phyloP scores from a whole-genome alignment of 345 rosid species.

The Arabis hirsuta region DNA sequence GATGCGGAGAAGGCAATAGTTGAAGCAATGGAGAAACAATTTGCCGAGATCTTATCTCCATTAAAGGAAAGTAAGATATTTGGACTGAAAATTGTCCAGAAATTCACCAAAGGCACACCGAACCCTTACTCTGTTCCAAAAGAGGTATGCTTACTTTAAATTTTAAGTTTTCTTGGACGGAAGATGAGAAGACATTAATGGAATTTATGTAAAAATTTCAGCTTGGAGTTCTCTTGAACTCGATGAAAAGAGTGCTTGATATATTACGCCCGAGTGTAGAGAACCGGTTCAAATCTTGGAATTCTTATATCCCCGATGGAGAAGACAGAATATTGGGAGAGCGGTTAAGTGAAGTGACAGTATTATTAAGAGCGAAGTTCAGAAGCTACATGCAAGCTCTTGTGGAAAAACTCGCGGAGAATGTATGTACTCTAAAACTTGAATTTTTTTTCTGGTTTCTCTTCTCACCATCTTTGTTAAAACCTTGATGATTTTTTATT shows the following conservation, averaged over 20 bases:
- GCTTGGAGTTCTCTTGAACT: constrained; percentile 90
- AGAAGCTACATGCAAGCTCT: constrained; percentile 82
- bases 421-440: constrained; percentile 56
- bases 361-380: constrained; percentile 84
- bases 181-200: constrained; percentile 1
- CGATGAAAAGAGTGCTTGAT: constrained; percentile 89
- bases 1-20: constrained; percentile 83
- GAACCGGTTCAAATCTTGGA: constrained; percentile 75
- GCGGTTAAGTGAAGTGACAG: constrained; percentile 84
- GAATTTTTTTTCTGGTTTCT: neutral
- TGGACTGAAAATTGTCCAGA: constrained; percentile 84
- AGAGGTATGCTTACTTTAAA: constrained; percentile 57
- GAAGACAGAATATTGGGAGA: constrained; percentile 75
- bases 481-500: neutral
- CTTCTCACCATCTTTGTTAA: neutral
- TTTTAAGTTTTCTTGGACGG: constrained; percentile 9
- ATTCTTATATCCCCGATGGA: constrained; percentile 66
- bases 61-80: constrained; percentile 83
- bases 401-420: constrained; percentile 89
- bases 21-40: constrained; percentile 86
- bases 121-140: constrained; percentile 70
- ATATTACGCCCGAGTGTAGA: constrained; percentile 74
- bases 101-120: constrained; percentile 74
- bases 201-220: constrained; percentile 38
- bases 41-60: constrained; percentile 80